A percentile compares a stretch with the other conserved stretches of the same genome.
Evolutionary conservation across 2,329 filamentous ascomycete species (phyloP).

Genomic region (Dichotomopilus funicola): DNA sequence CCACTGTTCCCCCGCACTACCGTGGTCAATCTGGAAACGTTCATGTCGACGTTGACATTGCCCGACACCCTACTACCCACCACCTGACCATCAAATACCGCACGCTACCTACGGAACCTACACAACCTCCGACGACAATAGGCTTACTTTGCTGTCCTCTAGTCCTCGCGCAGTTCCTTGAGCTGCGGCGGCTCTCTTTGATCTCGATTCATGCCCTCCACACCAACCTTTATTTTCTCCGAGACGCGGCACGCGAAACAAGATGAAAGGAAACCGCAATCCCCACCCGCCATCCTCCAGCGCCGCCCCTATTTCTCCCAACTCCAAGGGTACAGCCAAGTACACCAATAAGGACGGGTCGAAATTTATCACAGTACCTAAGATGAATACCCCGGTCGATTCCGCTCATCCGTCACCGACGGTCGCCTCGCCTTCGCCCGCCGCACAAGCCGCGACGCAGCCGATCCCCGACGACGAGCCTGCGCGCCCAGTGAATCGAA

Average conservation of each 20-base stretch:
- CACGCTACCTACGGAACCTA: too few species aligned
- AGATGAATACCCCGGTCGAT: conserved; percentile 44
- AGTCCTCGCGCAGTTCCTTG: conserved; percentile 6
- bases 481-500: conserved; percentile 62
- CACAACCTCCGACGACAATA: background rate
- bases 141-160: conserved; percentile 15
- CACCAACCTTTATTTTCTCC: conserved; percentile 6
- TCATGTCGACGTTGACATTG: background rate
- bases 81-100: too few species aligned
- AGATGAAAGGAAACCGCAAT: conserved; percentile 33
- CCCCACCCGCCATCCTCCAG: conserved; percentile 24
- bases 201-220: conserved; percentile 13
- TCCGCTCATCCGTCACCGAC: conserved; percentile 49
- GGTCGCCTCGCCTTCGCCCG: conserved; percentile 28
- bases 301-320: conserved; percentile 42
- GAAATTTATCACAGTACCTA: conserved; percentile 61
- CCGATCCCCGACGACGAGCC: conserved; percentile 8
- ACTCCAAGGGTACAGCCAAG: conserved; percentile 48
- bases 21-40: background rate
- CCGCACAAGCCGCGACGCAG: conserved; percentile 7
- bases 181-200: conserved; percentile 9
- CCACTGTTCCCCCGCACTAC: conserved; percentile 1
- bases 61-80: background rate
- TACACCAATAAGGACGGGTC: conserved; percentile 64
- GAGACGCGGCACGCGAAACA: conserved; percentile 12